Base-by-base conservation (phyloP, 106 monocot genomes). In the Agapanthus africanus region DNA sequence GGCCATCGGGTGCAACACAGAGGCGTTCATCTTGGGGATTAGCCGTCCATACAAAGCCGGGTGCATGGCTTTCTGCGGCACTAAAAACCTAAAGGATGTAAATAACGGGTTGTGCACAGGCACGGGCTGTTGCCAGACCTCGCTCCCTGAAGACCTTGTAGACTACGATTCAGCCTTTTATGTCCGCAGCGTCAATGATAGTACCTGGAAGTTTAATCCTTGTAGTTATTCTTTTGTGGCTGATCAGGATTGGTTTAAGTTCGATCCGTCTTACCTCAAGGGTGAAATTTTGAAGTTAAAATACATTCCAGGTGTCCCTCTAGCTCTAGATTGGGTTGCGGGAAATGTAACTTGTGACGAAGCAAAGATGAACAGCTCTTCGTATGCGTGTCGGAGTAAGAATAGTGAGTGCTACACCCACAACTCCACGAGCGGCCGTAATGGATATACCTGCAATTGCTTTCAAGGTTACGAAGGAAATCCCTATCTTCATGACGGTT, bases 41-140 rank as follows among this genome's bases (percentile, higher is more conserved):
- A 49, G 41, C 46, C 0, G 15, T 11, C 33, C 32, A 26, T 79
- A 64, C 42, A 27, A 63, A 1, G 77, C 60, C 26, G 88, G 81
- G 0, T 88, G 88, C 75, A 39, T 77, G 23, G 72, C 88, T 27
- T 30, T 64, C 35, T 88, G 88, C 70, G n/a, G n/a, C n/a, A n/a
- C n/a, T n/a, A 38, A 31, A 19, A 30, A 28, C 36, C 16, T 1
- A 1, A 5, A 7, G n/a, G n/a, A n/a, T n/a, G 64, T 37, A 52
- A n/a, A 62, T 8, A n/a, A n/a, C n/a, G n/a, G n/a, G n/a, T n/a
- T n/a, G n/a, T 85, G 85, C 75, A 42, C 67, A 15, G 85, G 90
- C 18, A 75, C 76, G 9, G 85, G 88, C 11, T 85, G 88, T 23
- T 89, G 82, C 82, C 81, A 85, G 68, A 79, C 81, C 6, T 3